Evolutionary conservation across 2,329 filamentous ascomycete genomes (phyloP).

Genomic region (Colletotrichum sp.): DNA sequence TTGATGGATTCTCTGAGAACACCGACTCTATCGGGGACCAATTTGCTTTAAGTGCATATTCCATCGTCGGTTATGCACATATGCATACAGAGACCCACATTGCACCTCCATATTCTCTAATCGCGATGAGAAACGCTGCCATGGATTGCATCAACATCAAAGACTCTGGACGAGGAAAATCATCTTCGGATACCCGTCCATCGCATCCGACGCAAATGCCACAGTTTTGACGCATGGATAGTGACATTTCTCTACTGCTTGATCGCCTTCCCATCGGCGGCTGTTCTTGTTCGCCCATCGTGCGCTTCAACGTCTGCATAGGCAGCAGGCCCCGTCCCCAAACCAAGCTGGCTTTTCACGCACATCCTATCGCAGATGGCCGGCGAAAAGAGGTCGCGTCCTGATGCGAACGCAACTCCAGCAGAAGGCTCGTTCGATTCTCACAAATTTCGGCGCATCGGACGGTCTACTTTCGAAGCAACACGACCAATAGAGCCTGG

Average conservation of each 20-base stretch:
- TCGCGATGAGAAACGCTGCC: not conserved
- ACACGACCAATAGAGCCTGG: not conserved
- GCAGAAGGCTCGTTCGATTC: not conserved
- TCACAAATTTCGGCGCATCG: not conserved
- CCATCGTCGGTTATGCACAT: rapidly evolving
- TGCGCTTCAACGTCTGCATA: not conserved
- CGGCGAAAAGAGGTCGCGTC: not conserved
- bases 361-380: not conserved
- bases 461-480: not conserved
- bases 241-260: not conserved
- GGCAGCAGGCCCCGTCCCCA: not conserved
- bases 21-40: not conserved
- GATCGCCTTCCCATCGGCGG: not conserved
- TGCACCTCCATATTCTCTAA: not conserved
- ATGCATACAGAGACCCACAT: not conserved
- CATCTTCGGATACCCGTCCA: not conserved
- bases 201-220: not conserved
- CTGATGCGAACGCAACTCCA: not conserved
- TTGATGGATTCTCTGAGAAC: not conserved
- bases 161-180: not conserved
- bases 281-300: not conserved
- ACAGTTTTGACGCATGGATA: not conserved
- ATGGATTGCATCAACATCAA: not conserved
- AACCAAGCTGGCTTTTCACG: no score
- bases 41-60: not conserved